These are phyloP conservation scores for Penicillium sclerotigenum DNA, from an alignment of 2,329 filamentous ascomycete genomes.

Conservation along the genomic window DNA sequence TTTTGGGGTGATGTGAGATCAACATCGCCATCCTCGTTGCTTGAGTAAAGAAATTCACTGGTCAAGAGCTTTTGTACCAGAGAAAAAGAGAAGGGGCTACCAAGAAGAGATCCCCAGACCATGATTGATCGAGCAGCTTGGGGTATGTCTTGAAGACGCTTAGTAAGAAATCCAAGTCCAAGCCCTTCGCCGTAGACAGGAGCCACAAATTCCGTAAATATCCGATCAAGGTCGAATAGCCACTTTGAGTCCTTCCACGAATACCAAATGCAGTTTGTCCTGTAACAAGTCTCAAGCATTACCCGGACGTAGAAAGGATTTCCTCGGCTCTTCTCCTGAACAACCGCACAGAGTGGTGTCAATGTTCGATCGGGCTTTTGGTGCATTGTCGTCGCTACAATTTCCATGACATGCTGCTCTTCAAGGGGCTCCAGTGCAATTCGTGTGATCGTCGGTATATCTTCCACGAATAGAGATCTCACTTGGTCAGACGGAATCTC, in stretches of 20 bases:
- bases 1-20: conserved; percentile 39
- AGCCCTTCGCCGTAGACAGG: conserved; percentile 76
- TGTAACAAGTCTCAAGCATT: conserved; percentile 82
- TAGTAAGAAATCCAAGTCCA: conserved; percentile 77
- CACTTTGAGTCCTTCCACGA: conserved; percentile 79
- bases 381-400: conserved; percentile 78
- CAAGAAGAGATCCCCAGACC: conserved; percentile 80
- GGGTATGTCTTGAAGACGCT: conserved; percentile 73
- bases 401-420: conserved; percentile 77
- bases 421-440: conserved; percentile 70
- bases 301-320: conserved; percentile 91
- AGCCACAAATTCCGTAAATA: conserved; percentile 80
- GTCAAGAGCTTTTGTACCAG: conserved; percentile 73
- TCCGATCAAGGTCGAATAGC: conserved; percentile 79
- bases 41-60: conserved; percentile 65
- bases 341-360: conserved; percentile 72
- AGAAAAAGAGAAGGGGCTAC: conserved; percentile 78
- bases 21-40: conserved; percentile 44
- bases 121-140: conserved; percentile 71
- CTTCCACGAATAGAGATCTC: conserved; percentile 41
- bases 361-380: conserved; percentile 66
- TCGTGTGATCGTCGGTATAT: conserved; percentile 61
- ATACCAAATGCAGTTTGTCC: conserved; percentile 86
- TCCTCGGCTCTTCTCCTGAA: conserved; percentile 83
- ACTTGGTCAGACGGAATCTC: conserved; percentile 54